Percentiles rank a stretch among this genome's conserved stretches.
These are phyloP conservation scores for Copromyces sp. DNA, from an alignment of 495 filamentous ascomycete genomes.

Conservation along the genomic window DNA sequence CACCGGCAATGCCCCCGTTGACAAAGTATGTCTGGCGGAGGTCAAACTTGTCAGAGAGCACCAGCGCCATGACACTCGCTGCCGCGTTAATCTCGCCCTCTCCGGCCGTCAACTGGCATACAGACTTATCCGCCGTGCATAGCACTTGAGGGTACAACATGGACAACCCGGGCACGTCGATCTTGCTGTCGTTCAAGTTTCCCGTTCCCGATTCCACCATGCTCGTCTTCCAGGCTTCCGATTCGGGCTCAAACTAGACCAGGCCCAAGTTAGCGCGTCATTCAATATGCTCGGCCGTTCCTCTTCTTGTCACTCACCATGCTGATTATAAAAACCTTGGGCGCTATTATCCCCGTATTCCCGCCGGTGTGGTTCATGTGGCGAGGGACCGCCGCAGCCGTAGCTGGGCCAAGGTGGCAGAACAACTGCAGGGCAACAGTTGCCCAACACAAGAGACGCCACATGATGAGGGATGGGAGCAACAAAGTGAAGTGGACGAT, in stretches of 20 bases:
- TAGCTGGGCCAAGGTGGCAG: neutral
- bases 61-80: constrained; percentile 46
- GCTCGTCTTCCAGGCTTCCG: constrained; percentile 54
- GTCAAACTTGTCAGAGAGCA: constrained; percentile 53
- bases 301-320: constrained; percentile 39
- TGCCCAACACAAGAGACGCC: neutral
- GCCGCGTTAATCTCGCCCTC: constrained; percentile 67
- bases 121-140: constrained; percentile 45
- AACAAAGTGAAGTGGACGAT: too few relatives aligned
- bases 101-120: constrained; percentile 54
- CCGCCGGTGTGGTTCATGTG: neutral
- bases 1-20: constrained; percentile 60
- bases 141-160: constrained; percentile 54
- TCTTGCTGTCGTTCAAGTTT: constrained; percentile 51
- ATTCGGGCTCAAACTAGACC: constrained; percentile 53
- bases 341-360: constrained; percentile 33
- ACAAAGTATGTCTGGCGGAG: constrained; percentile 60
- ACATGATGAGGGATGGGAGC: neutral
- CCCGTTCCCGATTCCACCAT: constrained; percentile 33
- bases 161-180: constrained; percentile 56
- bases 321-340: constrained; percentile 61
- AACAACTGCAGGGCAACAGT: neutral
- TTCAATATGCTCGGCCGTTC: neutral
- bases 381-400: neutral
- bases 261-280: neutral